Conservation (phyloP, 306 rosid species). For the Dalbergia oliveri region DNA sequence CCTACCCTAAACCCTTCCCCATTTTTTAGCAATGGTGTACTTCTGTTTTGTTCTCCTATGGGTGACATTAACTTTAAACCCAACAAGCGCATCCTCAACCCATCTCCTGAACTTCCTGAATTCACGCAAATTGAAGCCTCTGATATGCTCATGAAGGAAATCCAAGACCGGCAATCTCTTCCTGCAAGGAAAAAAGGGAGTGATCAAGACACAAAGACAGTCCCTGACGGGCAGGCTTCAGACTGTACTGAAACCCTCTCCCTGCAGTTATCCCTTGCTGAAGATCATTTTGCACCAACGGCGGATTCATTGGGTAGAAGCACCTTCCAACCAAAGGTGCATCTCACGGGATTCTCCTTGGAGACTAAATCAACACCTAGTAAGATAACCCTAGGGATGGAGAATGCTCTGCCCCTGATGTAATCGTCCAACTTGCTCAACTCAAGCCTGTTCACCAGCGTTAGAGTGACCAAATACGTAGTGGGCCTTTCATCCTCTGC, state of each 20-base stretch:
- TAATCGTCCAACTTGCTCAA: slow-evolving; percentile 62
- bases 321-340: slow-evolving; percentile 55
- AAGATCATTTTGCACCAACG: slow-evolving; percentile 27
- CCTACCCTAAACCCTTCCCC: too few species aligned
- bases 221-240: slow-evolving; percentile 72
- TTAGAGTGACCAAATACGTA: slow-evolving; percentile 52
- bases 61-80: slow-evolving; percentile 67
- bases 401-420: slow-evolving; percentile 38
- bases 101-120: slow-evolving; percentile 40
- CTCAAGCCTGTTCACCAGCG: slow-evolving; percentile 57
- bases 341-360: slow-evolving; percentile 68
- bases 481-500: slow-evolving; percentile 53
- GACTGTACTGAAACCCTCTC: slow-evolving; percentile 71
- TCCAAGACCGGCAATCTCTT: slow-evolving; percentile 61
- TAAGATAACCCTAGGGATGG: slow-evolving; percentile 67
- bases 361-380: slow-evolving; percentile 72
- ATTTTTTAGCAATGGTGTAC: slow-evolving; percentile 41
- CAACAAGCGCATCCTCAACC: slow-evolving; percentile 50
- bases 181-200: slow-evolving; percentile 66
- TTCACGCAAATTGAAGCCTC: slow-evolving; percentile 31
- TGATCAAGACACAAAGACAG: slow-evolving; percentile 64
- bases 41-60: slow-evolving; percentile 66
- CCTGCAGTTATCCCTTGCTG: slow-evolving; percentile 55
- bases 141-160: slow-evolving; percentile 37
- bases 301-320: slow-evolving; percentile 53